Conservation (phyloP, 257 asterid species). For the Plantago ovata region DNA sequence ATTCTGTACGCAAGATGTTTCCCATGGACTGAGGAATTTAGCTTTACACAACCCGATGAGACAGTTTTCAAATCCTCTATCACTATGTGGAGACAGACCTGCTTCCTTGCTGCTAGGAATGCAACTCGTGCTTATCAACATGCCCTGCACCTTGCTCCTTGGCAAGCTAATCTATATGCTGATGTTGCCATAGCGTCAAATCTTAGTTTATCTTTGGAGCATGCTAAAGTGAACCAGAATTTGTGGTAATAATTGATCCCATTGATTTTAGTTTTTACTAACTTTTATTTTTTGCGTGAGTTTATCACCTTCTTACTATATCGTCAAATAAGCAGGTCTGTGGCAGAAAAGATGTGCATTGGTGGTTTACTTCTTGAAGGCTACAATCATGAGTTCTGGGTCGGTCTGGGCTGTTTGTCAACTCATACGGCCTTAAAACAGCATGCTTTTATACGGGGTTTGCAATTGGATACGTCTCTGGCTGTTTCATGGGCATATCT, state of each 20-base stretch:
- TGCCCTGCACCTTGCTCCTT: constrained; percentile 87
- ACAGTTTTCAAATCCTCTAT: constrained; percentile 57
- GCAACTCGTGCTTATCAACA: constrained; percentile 79
- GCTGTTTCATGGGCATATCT: constrained; percentile 98
- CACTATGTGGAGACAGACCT: constrained; percentile 63
- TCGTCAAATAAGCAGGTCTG: constrained; percentile 51
- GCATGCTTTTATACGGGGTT: constrained; percentile 86
- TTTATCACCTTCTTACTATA: constrained; percentile 27
- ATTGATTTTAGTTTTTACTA: no score
- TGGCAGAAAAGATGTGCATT: constrained; percentile 91
- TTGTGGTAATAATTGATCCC: constrained; percentile 44
- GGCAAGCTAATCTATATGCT: constrained; percentile 78
- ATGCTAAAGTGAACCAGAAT: constrained; percentile 32
- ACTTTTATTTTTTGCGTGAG: constrained; percentile 19
- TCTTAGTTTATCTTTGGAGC: constrained; percentile 55
- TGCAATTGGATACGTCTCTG: constrained; percentile 81
- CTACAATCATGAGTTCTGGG: constrained; percentile 85
- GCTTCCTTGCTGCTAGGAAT: constrained; percentile 66
- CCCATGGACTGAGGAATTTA: constrained; percentile 73
- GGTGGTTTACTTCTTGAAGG: constrained; percentile 87
- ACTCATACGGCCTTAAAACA: constrained; percentile 57
- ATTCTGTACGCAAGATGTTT: constrained; percentile 80
- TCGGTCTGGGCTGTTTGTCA: constrained; percentile 87
- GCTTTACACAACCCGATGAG: constrained; percentile 41
- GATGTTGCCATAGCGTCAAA: constrained; percentile 81